These are phyloP conservation scores for Eucalyptus microcorys DNA, from an alignment of 345 rosid species.

Conservation along the genomic window DNA sequence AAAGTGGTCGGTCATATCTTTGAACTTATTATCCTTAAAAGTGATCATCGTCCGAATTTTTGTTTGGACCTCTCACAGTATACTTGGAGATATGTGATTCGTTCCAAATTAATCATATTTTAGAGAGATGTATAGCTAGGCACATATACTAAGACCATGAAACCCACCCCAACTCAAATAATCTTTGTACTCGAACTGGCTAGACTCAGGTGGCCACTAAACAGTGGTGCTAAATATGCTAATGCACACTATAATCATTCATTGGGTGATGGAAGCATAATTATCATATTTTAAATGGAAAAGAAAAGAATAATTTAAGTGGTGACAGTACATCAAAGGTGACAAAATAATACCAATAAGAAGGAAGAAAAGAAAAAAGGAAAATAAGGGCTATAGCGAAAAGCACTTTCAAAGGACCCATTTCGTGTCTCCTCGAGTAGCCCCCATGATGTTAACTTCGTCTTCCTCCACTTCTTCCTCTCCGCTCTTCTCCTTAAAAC, in stretches of 20 bases:
- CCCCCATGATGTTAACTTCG: background rate
- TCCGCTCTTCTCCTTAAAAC: background rate
- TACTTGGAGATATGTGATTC: background rate
- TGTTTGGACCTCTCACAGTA: background rate
- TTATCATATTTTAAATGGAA: background rate
- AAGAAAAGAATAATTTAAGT: background rate
- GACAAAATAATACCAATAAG: background rate
- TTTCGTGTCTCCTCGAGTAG: background rate
- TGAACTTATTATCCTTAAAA: background rate
- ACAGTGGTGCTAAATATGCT: background rate
- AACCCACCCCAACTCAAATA: background rate
- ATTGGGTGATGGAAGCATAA: background rate
- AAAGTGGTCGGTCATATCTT: background rate
- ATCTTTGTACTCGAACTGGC: background rate
- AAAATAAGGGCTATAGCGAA: background rate
- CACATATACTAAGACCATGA: background rate
- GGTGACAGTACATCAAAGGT: background rate
- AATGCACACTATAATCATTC: background rate
- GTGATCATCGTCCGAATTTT: background rate
- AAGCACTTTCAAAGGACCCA: slow-evolving; percentile 5
- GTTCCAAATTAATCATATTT: background rate
- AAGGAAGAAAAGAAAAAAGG: background rate
- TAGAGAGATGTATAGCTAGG: background rate
- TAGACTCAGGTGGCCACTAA: background rate
- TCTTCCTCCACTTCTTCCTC: background rate